Base-by-base conservation (phyloP, 208 protist species). In the Leishmania braziliensis region DNA sequence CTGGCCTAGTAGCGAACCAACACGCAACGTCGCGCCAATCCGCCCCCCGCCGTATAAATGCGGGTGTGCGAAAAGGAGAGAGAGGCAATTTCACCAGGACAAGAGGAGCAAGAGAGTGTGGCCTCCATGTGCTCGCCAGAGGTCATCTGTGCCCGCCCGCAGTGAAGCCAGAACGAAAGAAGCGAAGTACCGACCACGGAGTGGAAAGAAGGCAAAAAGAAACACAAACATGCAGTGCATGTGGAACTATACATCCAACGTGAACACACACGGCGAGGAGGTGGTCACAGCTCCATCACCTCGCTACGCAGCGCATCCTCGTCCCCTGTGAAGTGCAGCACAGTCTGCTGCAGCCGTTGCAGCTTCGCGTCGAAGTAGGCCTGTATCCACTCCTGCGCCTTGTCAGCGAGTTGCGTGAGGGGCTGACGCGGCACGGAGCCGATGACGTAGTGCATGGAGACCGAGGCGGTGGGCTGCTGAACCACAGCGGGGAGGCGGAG, bases 381-480 rank as follows among this genome's bases (percentile, higher is more conserved):
- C 50, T 84, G 79, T 60, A 91, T 87, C 84, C 84, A 91, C 56
- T n/a, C 29, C 71, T 81, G 74, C 9, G 85, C 83, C 39, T 70
- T 71, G 72, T 91, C 85, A 20, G 66, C 78, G 53, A 89, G 74
- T 75, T 83, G 81, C n/a, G 84, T 87, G 58, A 89, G 62, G 53
- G 88, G 88, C 80, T 80, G 69, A 3, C 50, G 65, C n/a, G 84
- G 29, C 36, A 66, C 76, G 10, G 79, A 39, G 16, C 82, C 71
- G 62, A 91, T 84, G 0, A 86, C 68, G 77, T 88, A 91, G 63
- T 71, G 54, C 77, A 88, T 62, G 51, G 76, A 33, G 26, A 62
- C 75, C 3, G 79, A 48, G 5, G 62, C 29, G 72, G 33, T 77
- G 46, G 58, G 9, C 23, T 73, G 51, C 8, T 62, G 71, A 39